Evolutionary conservation across 2,329 filamentous ascomycete species (phyloP).

Genomic region (Epichloe uncinata): DNA sequence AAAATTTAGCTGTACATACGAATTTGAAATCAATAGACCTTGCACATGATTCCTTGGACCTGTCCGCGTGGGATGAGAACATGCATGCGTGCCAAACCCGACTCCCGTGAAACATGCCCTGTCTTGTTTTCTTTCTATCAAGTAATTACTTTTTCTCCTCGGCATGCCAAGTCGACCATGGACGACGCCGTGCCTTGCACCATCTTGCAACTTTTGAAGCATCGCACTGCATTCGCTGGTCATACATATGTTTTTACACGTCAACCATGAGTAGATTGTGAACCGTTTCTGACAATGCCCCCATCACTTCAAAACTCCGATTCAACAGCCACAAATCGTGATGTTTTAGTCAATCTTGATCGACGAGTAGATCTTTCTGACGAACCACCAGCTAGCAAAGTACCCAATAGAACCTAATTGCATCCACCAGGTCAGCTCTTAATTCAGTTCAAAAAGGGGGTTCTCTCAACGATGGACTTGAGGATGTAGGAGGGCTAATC

Average conservation of each 20-base stretch:
- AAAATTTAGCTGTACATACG: background rate
- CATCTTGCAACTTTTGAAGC: background rate
- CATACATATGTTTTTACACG: constrained; percentile 19
- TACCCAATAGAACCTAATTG: constrained; percentile 79
- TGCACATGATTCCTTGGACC: background rate
- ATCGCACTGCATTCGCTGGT: constrained; percentile 13
- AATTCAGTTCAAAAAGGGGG: constrained; percentile 65
- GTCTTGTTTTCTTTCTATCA: constrained; percentile 1
- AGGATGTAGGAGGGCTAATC: constrained; percentile 8
- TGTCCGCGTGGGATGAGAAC: background rate
- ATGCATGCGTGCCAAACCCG: background rate
- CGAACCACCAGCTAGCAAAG: constrained; percentile 88
- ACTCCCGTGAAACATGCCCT: background rate
- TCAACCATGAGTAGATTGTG: background rate
- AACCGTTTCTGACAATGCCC: background rate
- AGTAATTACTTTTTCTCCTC: background rate
- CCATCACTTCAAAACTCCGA: background rate
- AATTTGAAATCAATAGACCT: background rate
- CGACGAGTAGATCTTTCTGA: constrained; percentile 87
- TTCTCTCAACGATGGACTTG: no score
- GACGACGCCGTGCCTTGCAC: background rate
- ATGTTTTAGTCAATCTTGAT: constrained; percentile 79
- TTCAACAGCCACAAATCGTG: background rate
- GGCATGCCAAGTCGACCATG: background rate
- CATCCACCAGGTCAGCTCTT: background rate